Base-by-base conservation (phyloP, 805 yeast genomes). In the Kodamaea kakaduensis region DNA sequence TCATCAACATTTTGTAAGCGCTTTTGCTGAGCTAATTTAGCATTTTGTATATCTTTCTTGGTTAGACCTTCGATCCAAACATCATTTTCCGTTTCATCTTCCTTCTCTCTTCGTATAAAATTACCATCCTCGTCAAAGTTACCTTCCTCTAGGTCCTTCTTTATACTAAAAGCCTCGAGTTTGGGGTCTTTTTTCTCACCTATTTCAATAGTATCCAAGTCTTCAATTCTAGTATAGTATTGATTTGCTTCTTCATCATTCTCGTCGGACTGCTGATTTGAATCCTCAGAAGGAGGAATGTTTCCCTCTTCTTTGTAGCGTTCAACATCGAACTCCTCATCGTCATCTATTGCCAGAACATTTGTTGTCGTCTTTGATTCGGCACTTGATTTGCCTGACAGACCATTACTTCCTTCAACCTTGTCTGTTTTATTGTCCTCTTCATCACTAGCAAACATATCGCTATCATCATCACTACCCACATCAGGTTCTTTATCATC, bases 131-230 rank as follows among this genome's bases (percentile, higher is more conserved):
- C 65, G 45, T 81, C 87, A 48, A 79, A 78, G 3, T 54, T 53
- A 2, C 88, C 90, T 30, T 72, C 76, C 36, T 69, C 69, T 27
- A 63, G 54, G 46, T 84, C 90, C 13, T 73, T 63, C 16, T 68
- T 55, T 28, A 84, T 54, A 50, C 75, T 71, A 56, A 84, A 84
- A 0, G 84, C 73, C 40, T 83, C 89, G 2, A 84, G 40, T 41
- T 71, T 70, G 1, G 79, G 64, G 17, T 51, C 60, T 17, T 32
- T 33, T 25, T 44, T 52, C 9, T 18, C 17, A 6, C 18, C 5
- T 5, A 30, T 32, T 5, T 37, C 37, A 9, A 21, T 19, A 12
- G 12, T 14, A 2, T 47, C 47, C 8, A 40, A 34, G 7, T 47
- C 41, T 31, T 62, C 70, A 9, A 46, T 48, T 31, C 57, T 50